Percentiles rank a stretch among this genome's conserved stretches.
Evolutionary conservation across 768 basidiomycete genomes (phyloP).

Genomic region (Boletus rubropictus): DNA sequence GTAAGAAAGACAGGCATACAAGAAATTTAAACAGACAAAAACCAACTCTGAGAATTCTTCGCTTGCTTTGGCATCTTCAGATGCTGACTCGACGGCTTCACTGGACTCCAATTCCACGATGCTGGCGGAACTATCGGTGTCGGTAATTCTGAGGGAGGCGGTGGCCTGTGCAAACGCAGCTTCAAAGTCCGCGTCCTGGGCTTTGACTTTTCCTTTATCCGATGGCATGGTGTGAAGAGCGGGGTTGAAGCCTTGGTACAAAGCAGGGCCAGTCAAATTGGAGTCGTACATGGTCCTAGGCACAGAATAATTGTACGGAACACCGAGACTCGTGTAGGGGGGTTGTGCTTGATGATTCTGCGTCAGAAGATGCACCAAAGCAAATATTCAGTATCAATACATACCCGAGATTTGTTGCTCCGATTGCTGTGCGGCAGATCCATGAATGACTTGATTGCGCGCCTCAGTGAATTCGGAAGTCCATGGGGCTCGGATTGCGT

Average conservation of each 20-base stretch:
- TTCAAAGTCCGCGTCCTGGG: slow-evolving; percentile 72
- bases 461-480: slow-evolving; percentile 47
- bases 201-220: slow-evolving; percentile 74
- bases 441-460: slow-evolving; percentile 21
- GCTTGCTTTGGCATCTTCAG: slow-evolving; percentile 25
- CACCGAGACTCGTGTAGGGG: slow-evolving; percentile 33
- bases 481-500: slow-evolving; percentile 41
- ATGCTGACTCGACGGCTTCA: slow-evolving; percentile 39
- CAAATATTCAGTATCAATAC: background rate
- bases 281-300: slow-evolving; percentile 27
- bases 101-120: slow-evolving; percentile 54
- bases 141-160: slow-evolving; percentile 43
- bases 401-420: slow-evolving; percentile 23
- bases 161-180: slow-evolving; percentile 71
- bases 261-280: slow-evolving; percentile 30
- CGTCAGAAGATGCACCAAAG: slow-evolving; percentile 5
- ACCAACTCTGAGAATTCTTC: slow-evolving; percentile 53
- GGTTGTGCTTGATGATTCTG: slow-evolving; percentile 28
- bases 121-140: slow-evolving; percentile 37
- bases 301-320: slow-evolving; percentile 36
- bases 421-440: slow-evolving; percentile 31
- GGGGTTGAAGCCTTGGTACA: slow-evolving; percentile 31
- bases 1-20: slow-evolving; percentile 2
- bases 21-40: background rate
- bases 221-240: slow-evolving; percentile 18